phyloP scores from a whole-genome alignment of 805 yeast species.

The Spathaspora sp. region DNA sequence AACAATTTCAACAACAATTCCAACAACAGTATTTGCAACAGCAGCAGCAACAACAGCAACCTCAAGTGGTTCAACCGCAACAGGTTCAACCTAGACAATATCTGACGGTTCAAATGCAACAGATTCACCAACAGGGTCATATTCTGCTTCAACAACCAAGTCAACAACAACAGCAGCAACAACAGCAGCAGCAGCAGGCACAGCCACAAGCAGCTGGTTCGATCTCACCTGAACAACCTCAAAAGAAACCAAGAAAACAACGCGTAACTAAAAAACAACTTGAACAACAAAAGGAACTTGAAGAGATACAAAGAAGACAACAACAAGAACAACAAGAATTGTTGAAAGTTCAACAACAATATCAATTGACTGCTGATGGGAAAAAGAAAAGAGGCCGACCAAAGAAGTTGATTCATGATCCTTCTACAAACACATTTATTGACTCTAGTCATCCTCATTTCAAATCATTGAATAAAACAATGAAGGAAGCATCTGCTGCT shows the following conservation, averaged over 20 bases:
- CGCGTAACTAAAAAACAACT: constrained; percentile 9
- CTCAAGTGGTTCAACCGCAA: constrained; percentile 3
- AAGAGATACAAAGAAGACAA: constrained; percentile 9
- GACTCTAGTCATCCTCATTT: constrained; percentile 40
- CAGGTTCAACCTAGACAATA: background rate
- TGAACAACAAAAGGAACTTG: constrained; percentile 14
- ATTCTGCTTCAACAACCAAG: constrained; percentile 4
- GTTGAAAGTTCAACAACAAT: constrained; percentile 2
- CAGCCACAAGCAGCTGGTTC: background rate
- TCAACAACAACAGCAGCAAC: background rate
- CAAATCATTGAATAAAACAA: constrained; percentile 32
- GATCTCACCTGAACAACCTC: constrained; percentile 5
- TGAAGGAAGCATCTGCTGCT: constrained; percentile 9
- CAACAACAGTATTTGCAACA: constrained; percentile 7
- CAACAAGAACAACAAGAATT: constrained; percentile 6
- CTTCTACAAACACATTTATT: constrained; percentile 37
- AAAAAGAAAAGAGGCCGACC: constrained; percentile 42
- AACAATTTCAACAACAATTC: constrained; percentile 6
- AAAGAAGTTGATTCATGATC: constrained; percentile 36
- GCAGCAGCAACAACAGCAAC: constrained; percentile 8
- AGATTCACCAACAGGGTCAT: constrained; percentile 7
- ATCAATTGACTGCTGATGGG: constrained; percentile 11
- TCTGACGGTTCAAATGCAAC: constrained; percentile 2
- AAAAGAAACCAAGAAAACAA: constrained; percentile 8
- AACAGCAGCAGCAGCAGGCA: background rate